Evolutionary conservation across 805 yeast species (phyloP).

Genomic region (Spathaspora arborariae): DNA sequence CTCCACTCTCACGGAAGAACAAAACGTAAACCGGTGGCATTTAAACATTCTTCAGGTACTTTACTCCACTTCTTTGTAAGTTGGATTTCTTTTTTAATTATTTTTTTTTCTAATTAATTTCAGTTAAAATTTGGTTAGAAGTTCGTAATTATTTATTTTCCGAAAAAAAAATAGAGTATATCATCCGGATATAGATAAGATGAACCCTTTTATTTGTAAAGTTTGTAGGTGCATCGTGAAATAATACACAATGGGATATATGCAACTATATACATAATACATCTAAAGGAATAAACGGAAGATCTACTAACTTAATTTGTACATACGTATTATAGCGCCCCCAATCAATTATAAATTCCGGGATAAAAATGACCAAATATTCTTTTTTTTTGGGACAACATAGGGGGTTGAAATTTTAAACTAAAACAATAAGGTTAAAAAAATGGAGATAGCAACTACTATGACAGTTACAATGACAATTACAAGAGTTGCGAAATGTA

Average conservation of each 20-base stretch:
- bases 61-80: neutral
- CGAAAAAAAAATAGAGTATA: neutral
- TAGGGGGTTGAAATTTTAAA: no score
- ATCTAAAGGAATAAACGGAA: no score
- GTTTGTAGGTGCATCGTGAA: no score
- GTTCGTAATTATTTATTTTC: neutral
- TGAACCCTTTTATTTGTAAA: no score
- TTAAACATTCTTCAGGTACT: neutral
- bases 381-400: neutral
- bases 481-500: no score
- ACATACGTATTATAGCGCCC: no score
- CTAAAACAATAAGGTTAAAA: neutral
- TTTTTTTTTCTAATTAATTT: neutral
- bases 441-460: neutral
- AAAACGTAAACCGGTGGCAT: neutral
- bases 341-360: no score
- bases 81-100: neutral
- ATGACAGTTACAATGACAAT: neutral
- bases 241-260: no score
- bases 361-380: neutral
- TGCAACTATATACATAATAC: no score
- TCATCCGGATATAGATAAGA: no score
- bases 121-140: neutral
- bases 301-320: no score
- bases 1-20: neutral